Evolutionary conservation across 257 asterid genomes (phyloP).

Genomic region (Solanum verrucosum): DNA sequence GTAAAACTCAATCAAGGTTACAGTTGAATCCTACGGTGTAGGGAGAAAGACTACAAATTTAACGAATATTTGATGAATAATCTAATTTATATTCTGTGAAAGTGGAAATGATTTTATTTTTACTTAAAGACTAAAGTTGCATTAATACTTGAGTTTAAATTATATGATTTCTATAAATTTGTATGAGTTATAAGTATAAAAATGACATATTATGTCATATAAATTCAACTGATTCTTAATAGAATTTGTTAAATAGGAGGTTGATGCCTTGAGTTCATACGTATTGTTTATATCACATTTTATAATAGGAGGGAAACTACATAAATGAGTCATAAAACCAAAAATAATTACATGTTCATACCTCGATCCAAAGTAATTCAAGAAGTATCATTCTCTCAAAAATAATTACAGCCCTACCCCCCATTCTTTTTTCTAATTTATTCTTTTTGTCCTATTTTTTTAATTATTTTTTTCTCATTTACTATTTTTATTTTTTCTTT

Average conservation of each 20-base stretch:
- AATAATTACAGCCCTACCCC: too few relatives aligned
- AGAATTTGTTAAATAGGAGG: neutral
- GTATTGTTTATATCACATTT: too few relatives aligned
- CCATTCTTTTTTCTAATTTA: too few relatives aligned
- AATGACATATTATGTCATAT: neutral
- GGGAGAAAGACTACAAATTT: neutral
- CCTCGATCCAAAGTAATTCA: too few relatives aligned
- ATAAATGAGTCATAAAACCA: too few relatives aligned
- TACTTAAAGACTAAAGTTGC: neutral
- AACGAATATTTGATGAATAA: neutral
- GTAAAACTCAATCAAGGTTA: neutral
- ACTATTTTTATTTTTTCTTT: too few relatives aligned
- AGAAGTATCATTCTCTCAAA: too few relatives aligned
- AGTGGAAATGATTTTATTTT: neutral
- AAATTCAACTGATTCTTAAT: neutral
- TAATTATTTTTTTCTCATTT: too few relatives aligned
- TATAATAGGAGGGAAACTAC: too few relatives aligned
- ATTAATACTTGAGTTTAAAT: neutral
- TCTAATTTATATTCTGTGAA: neutral
- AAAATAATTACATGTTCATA: too few relatives aligned
- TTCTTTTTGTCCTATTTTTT: too few relatives aligned
- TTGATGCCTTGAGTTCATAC: neutral
- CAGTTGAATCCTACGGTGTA: neutral
- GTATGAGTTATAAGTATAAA: neutral
- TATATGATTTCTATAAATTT: neutral